phyloP scores from a whole-genome alignment of 169 alveolate species.

The Plasmodium inui region DNA sequence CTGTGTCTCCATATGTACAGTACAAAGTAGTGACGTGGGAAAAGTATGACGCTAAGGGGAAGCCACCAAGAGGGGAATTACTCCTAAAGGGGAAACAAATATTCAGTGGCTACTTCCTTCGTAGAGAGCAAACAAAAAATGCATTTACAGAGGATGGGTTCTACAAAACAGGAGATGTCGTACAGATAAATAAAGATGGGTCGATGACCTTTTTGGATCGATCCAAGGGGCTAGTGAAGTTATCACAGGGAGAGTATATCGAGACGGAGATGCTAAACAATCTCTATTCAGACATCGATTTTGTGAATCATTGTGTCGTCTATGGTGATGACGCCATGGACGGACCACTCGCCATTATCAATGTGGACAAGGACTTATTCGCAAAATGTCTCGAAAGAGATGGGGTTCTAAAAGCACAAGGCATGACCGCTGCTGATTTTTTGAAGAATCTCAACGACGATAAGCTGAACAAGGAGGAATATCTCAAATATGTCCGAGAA shows the following conservation, averaged over 20 bases:
- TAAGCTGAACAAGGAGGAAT: background rate
- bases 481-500: constrained; percentile 24
- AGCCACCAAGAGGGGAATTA: constrained; percentile 94
- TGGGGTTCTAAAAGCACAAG: background rate
- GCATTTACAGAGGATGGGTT: constrained; percentile 90
- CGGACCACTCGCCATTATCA: constrained; percentile 52
- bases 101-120: constrained; percentile 92
- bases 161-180: constrained; percentile 95
- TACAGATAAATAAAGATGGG: constrained; percentile 88
- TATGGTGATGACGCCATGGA: constrained; percentile 71
- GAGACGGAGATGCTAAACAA: constrained; percentile 53
- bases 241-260: constrained; percentile 97
- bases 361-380: constrained; percentile 31
- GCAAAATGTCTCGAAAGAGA: constrained; percentile 5
- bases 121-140: constrained; percentile 89
- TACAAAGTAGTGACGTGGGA: constrained; percentile 54
- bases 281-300: constrained; percentile 23
- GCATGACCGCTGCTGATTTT: background rate
- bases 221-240: constrained; percentile 93
- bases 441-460: constrained; percentile 12
- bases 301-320: constrained; percentile 39
- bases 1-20: background rate
- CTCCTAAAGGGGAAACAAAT: constrained; percentile 90
- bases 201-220: constrained; percentile 94
- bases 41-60: constrained; percentile 78